A percentile compares a stretch with the other conserved stretches of the same genome.
phyloP scores from a whole-genome alignment of 202 grass and related monocot genomes.

The Sporobolus alterniflorus region DNA sequence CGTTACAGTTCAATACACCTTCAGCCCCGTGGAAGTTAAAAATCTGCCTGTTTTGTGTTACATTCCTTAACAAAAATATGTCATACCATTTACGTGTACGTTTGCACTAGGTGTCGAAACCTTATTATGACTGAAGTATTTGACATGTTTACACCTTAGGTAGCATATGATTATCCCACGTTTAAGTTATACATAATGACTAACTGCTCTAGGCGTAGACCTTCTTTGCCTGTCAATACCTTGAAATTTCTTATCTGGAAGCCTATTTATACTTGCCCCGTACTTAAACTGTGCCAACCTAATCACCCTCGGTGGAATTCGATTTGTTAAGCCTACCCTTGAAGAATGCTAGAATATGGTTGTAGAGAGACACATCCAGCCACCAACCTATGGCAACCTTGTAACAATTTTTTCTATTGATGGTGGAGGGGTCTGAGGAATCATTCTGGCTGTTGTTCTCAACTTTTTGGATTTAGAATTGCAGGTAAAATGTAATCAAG shows the following conservation, averaged over 20 bases:
- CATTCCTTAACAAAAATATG: slow-evolving; percentile 7
- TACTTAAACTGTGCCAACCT: slow-evolving; percentile 5
- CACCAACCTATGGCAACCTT: slow-evolving; percentile 86
- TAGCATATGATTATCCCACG: slow-evolving; percentile 20
- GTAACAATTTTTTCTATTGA: slow-evolving; percentile 84
- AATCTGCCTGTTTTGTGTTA: too few relatives aligned
- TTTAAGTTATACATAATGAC: slow-evolving; percentile 42
- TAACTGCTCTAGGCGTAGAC: background rate
- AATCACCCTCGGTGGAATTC: background rate
- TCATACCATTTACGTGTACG: slow-evolving; percentile 31
- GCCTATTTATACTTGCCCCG: slow-evolving; percentile 33
- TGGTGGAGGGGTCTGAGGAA: slow-evolving; percentile 89
- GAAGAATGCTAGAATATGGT: slow-evolving; percentile 47
- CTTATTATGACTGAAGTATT: slow-evolving; percentile 25
- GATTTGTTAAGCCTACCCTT: background rate
- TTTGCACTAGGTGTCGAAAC: slow-evolving; percentile 16
- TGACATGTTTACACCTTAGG: slow-evolving; percentile 23
- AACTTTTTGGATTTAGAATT: slow-evolving; percentile 81
- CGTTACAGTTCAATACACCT: slow-evolving; percentile 8
- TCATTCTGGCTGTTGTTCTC: slow-evolving; percentile 81
- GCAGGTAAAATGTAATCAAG: slow-evolving; percentile 66
- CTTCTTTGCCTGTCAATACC: background rate
- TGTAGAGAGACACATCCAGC: slow-evolving; percentile 47
- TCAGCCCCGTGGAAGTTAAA: slow-evolving; percentile 15
- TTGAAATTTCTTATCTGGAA: slow-evolving; percentile 35